A percentile compares a stretch with the other conserved stretches of the same genome.
Conservation (phyloP, 176 grass and related monocot genomes). For the Thalia dealbata region DNA sequence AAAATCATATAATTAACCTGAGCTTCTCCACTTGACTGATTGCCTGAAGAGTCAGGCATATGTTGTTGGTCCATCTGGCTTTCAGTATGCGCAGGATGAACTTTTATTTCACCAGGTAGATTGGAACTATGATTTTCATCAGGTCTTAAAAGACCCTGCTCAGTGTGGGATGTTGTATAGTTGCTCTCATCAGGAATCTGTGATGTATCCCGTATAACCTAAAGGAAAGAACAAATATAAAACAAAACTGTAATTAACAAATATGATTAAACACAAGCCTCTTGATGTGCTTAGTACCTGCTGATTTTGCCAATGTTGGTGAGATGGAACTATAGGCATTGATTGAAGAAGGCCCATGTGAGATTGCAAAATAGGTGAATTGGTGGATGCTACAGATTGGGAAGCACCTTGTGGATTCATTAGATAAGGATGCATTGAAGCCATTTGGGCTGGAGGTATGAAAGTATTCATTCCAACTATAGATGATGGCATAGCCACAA, state of each 20-base stretch:
- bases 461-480: slow-evolving; percentile 43
- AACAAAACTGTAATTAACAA: not conserved
- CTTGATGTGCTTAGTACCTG: slow-evolving; percentile 24
- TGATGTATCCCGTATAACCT: slow-evolving; percentile 38
- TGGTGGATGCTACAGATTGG: slow-evolving; percentile 44
- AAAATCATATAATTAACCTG: slow-evolving; percentile 29
- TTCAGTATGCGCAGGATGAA: slow-evolving; percentile 34
- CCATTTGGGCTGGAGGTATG: slow-evolving; percentile 40
- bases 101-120: slow-evolving; percentile 30
- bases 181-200: slow-evolving; percentile 40
- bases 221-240: slow-evolving; percentile 8
- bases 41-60: slow-evolving; percentile 16
- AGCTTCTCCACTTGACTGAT: slow-evolving; percentile 37
- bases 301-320: slow-evolving; percentile 42
- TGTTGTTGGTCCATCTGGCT: slow-evolving; percentile 32
- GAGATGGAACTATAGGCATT: slow-evolving; percentile 24
- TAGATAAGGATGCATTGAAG: slow-evolving; percentile 59
- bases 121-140: slow-evolving; percentile 24
- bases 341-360: slow-evolving; percentile 49
- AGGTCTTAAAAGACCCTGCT: slow-evolving; percentile 35
- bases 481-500: slow-evolving; percentile 41
- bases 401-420: slow-evolving; percentile 62
- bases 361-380: slow-evolving; percentile 42
- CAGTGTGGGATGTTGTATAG: slow-evolving; percentile 45
- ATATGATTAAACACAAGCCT: not conserved